Evolutionary conservation across 306 rosid species (phyloP).

Genomic region (Cotoneaster glaucophyllus): DNA sequence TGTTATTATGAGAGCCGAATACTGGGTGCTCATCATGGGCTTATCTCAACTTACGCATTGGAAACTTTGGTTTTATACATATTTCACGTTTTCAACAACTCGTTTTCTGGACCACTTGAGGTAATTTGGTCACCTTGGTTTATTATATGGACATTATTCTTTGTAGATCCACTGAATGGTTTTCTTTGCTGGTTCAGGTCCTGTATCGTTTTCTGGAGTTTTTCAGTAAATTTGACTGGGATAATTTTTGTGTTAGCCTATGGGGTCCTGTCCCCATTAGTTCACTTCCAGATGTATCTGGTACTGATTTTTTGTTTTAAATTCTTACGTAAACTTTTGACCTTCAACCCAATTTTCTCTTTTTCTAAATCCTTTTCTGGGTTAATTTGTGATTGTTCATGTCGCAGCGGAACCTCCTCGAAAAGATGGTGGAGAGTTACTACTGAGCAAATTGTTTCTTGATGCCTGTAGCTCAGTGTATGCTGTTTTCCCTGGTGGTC

Average conservation of each 20-base stretch:
- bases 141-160: slow-evolving; percentile 14
- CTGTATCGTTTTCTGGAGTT: slow-evolving; percentile 92
- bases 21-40: slow-evolving; percentile 99
- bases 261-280: slow-evolving; percentile 93
- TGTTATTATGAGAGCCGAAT: slow-evolving; percentile 98
- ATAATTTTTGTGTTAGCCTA: slow-evolving; percentile 86
- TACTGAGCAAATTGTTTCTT: slow-evolving; percentile 73
- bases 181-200: slow-evolving; percentile 47
- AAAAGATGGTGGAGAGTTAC: slow-evolving; percentile 85
- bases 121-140: slow-evolving; percentile 30
- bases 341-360: slow-evolving; percentile 8
- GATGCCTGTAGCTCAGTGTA: slow-evolving; percentile 72
- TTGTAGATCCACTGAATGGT: slow-evolving; percentile 14
- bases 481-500: slow-evolving; percentile 82
- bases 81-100: slow-evolving; percentile 89
- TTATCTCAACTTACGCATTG: slow-evolving; percentile 92
- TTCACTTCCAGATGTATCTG: slow-evolving; percentile 95
- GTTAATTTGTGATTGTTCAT: slow-evolving; percentile 13
- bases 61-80: slow-evolving; percentile 98
- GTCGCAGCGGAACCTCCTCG: slow-evolving; percentile 91
- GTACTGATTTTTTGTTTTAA: slow-evolving; percentile 34
- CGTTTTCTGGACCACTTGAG: slow-evolving; percentile 99
- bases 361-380: neutral
- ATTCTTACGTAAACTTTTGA: neutral
- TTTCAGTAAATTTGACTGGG: slow-evolving; percentile 99